phyloP scores from a whole-genome alignment of 768 basidiomycete species.

The Sutorius australiensis region DNA sequence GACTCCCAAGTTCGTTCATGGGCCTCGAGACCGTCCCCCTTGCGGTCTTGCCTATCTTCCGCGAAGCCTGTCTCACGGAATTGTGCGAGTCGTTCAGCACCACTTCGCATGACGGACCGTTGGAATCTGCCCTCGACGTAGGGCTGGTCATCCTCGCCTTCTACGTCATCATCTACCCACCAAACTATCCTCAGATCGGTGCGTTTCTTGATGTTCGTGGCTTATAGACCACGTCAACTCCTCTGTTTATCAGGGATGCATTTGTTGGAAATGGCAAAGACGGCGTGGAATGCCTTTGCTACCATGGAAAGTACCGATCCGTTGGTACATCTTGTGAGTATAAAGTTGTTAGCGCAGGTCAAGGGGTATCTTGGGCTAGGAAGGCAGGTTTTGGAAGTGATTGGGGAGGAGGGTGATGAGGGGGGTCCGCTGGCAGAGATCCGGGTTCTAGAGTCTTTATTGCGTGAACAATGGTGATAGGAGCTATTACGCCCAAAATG shows the following conservation, averaged over 20 bases:
- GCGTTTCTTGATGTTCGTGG: slow-evolving; percentile 12
- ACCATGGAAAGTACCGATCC: slow-evolving; percentile 24
- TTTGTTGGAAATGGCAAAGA: slow-evolving; percentile 70
- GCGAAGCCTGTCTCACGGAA: slow-evolving; percentile 54
- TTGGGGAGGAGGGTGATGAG: slow-evolving; percentile 62
- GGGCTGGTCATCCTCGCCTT: slow-evolving; percentile 61
- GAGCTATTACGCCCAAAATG: not conserved
- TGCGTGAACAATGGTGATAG: slow-evolving; percentile 21
- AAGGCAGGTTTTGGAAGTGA: slow-evolving; percentile 39
- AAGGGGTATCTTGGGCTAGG: slow-evolving; percentile 40
- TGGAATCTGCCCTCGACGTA: slow-evolving; percentile 45
- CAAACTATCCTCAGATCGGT: slow-evolving; percentile 83
- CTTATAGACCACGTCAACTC: not conserved
- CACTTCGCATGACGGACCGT: slow-evolving; percentile 65
- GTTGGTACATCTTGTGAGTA: slow-evolving; percentile 6
- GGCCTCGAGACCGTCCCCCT: slow-evolving; percentile 34
- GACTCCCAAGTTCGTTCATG: slow-evolving; percentile 29
- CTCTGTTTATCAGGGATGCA: slow-evolving; percentile 56
- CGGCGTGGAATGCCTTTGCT: slow-evolving; percentile 64
- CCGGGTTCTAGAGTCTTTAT: slow-evolving; percentile 38
- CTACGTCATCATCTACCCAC: slow-evolving; percentile 69
- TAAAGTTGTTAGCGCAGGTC: slow-evolving; percentile 27
- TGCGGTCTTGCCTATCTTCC: slow-evolving; percentile 41
- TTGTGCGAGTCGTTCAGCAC: slow-evolving; percentile 64
- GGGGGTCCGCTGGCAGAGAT: slow-evolving; percentile 58